phyloP scores from a whole-genome alignment of 83 land plant species.

The Thuja plicata region DNA sequence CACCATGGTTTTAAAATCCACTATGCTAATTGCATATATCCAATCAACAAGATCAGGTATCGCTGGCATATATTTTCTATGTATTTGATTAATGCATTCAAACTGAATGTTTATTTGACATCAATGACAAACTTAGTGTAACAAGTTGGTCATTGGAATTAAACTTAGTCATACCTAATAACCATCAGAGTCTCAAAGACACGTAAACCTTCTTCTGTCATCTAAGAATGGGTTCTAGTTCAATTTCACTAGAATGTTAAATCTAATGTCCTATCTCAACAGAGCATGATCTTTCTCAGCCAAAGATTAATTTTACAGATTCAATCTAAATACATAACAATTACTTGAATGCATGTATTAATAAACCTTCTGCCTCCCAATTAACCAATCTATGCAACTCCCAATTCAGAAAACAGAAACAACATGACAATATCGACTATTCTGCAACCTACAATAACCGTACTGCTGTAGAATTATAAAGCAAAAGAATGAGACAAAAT shows the following conservation, averaged over 20 bases:
- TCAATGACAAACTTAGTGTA: no score
- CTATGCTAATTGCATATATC: no score
- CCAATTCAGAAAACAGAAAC: background rate
- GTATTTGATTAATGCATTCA: no score
- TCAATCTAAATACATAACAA: no score
- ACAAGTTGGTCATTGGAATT: background rate
- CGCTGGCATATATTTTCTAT: no score
- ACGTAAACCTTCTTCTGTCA: background rate
- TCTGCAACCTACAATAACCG: background rate
- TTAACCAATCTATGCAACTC: background rate
- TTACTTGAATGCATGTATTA: no score
- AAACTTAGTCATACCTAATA: background rate
- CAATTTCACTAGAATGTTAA: background rate
- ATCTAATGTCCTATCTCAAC: background rate
- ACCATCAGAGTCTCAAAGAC: background rate
- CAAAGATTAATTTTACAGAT: background rate
- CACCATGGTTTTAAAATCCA: no score
- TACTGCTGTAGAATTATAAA: background rate
- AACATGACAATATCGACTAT: background rate
- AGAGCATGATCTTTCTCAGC: background rate
- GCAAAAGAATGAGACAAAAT: background rate
- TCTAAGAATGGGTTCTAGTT: background rate
- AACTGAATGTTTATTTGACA: no score
- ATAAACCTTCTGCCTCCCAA: no score
- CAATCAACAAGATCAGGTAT: no score